Conservation (phyloP, 441 rosid species). For the Capsella rubella region DNA sequence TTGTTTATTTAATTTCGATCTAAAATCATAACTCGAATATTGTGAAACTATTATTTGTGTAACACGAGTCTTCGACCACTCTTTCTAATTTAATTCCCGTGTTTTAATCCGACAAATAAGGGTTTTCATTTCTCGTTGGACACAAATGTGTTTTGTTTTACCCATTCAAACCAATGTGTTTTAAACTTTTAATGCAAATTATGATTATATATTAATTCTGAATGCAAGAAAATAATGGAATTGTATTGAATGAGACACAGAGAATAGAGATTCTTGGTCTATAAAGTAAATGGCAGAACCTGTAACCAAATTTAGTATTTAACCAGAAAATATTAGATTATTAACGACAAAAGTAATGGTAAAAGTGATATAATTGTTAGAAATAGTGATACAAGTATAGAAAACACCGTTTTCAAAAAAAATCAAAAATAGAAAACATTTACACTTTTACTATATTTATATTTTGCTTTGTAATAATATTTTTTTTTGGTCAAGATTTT, state of each 20-base stretch:
- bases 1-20: background rate
- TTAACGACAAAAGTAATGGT: background rate
- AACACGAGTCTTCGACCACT: background rate
- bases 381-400: background rate
- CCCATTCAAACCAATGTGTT: slow-evolving; percentile 8
- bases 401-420: background rate
- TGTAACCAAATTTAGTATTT: background rate
- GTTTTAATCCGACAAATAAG: slow-evolving; percentile 23
- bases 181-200: background rate
- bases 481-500: too few species aligned
- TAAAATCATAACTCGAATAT: background rate
- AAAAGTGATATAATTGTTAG: background rate
- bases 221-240: background rate
- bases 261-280: slow-evolving; percentile 9
- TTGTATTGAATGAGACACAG: background rate
- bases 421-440: too few species aligned
- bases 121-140: slow-evolving; percentile 24
- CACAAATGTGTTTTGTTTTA: background rate
- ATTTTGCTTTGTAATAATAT: too few species aligned
- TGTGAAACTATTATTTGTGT: background rate
- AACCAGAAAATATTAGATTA: background rate
- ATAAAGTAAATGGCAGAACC: background rate
- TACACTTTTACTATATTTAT: too few species aligned
- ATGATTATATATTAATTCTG: background rate
- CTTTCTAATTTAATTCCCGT: background rate